Evolutionary conservation across 805 yeast genomes (phyloP).

Genomic region (Schwanniomyces yamadae): DNA sequence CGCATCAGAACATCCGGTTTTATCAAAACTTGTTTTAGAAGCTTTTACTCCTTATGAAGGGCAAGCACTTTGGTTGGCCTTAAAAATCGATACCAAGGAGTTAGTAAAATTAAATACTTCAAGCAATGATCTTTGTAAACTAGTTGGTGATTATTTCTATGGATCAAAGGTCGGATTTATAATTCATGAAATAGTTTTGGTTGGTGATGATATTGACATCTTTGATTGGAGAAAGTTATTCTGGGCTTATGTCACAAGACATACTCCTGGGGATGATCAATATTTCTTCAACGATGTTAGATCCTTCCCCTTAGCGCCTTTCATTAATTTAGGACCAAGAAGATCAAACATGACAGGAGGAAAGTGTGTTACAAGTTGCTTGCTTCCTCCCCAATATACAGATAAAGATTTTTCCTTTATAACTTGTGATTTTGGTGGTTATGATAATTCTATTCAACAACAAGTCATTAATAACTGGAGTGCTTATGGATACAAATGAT

Average conservation of each 20-base stretch:
- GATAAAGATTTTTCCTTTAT: slow-evolving; percentile 14
- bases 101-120: slow-evolving; percentile 17
- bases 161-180: slow-evolving; percentile 14
- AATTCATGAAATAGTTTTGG: slow-evolving; percentile 22
- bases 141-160: slow-evolving; percentile 18
- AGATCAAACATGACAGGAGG: slow-evolving; percentile 18
- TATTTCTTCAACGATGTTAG: slow-evolving; percentile 15
- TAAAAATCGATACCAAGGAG: slow-evolving; percentile 17
- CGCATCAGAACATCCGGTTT: slow-evolving; percentile 11
- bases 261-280: slow-evolving; percentile 22
- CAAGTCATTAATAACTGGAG: slow-evolving; percentile 4
- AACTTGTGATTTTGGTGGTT: slow-evolving; percentile 16
- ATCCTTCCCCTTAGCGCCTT: slow-evolving; percentile 24
- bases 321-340: slow-evolving; percentile 15
- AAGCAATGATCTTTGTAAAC: slow-evolving; percentile 15
- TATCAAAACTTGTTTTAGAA: slow-evolving; percentile 13
- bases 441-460: slow-evolving; percentile 1
- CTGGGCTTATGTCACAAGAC: slow-evolving; percentile 27
- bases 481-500: slow-evolving; percentile 5
- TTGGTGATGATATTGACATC: slow-evolving; percentile 26
- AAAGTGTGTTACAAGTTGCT: slow-evolving; percentile 21
- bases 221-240: slow-evolving; percentile 20
- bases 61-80: slow-evolving; percentile 21
- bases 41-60: slow-evolving; percentile 24
- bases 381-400: slow-evolving; percentile 17